Percentiles rank a stretch among this genome's conserved stretches.
phyloP scores from a whole-genome alignment of 148 eudicot genomes.

The Nepenthes gracilis region DNA sequence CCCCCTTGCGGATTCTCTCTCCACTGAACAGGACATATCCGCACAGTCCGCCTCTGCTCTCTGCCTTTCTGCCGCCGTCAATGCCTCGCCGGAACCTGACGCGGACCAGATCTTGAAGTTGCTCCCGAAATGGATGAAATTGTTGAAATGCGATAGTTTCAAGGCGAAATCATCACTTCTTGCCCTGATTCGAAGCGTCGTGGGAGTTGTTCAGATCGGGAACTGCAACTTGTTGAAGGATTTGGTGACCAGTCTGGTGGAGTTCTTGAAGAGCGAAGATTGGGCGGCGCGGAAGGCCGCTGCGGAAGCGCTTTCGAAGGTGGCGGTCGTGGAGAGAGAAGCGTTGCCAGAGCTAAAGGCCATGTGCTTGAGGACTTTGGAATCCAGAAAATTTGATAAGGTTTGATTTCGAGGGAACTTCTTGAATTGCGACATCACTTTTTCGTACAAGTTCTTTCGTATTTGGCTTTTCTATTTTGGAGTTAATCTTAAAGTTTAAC shows the following conservation, averaged over 20 bases:
- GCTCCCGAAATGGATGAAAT: conserved; percentile 32
- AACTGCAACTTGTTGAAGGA: conserved; percentile 28
- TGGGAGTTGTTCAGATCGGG: conserved; percentile 42
- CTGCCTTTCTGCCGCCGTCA: conserved; percentile 62
- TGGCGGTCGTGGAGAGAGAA: conserved; percentile 53
- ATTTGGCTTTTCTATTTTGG: not conserved
- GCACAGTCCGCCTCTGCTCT: conserved; percentile 68
- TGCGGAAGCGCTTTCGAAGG: conserved; percentile 56
- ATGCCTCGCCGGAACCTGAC: conserved; percentile 41
- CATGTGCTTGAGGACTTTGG: conserved; percentile 56
- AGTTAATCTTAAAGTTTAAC: not conserved
- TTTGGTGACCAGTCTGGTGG: conserved; percentile 49
- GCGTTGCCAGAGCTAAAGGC: conserved; percentile 45
- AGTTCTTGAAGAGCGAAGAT: conserved; percentile 61
- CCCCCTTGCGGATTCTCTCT: conserved; percentile 53
- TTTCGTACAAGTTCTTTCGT: not conserved
- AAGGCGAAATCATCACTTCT: conserved; percentile 65
- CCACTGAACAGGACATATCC: conserved; percentile 65
- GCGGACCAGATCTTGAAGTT: conserved; percentile 33
- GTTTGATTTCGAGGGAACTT: conserved; percentile 15
- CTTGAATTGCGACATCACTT: not conserved
- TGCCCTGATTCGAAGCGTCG: conserved; percentile 40
- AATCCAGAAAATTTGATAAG: conserved; percentile 74
- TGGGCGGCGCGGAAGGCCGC: conserved; percentile 85
- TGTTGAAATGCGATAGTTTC: conserved; percentile 43